phyloP scores from a whole-genome alignment of 2,329 filamentous ascomycete genomes.

The Cytospora mali region DNA sequence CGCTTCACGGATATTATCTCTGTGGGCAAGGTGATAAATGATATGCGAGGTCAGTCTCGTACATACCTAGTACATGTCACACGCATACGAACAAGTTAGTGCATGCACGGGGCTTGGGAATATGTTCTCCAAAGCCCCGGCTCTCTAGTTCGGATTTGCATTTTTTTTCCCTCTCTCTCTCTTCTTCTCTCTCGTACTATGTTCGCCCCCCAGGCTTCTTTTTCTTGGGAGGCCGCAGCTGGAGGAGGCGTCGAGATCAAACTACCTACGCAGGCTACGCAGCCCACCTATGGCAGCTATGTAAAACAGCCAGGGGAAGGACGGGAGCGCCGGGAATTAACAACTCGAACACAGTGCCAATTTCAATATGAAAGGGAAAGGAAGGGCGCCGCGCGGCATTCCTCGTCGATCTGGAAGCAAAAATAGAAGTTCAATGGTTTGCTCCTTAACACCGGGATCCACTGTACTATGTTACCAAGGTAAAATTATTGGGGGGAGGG shows the following conservation, averaged over 20 bases:
- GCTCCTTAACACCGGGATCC: conserved; percentile 22
- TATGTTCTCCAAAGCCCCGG: not conserved
- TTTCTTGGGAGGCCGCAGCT: conserved; percentile 19
- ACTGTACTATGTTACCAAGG: not conserved
- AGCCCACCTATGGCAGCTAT: not conserved
- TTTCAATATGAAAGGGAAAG: not conserved
- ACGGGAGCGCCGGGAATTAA: conserved; percentile 29
- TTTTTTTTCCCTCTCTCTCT: not conserved
- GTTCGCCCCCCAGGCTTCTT: not conserved
- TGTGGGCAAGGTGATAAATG: not conserved
- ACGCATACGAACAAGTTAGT: not conserved
- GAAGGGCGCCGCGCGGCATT: conserved; percentile 18
- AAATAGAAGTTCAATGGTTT: conserved; percentile 20
- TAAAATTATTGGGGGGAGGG: too few relatives aligned
- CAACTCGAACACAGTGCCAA: conserved; percentile 26
- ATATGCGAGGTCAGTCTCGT: not conserved
- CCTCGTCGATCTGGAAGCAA: conserved; percentile 16
- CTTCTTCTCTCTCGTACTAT: not conserved
- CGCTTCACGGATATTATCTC: not conserved
- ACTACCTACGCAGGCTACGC: not conserved
- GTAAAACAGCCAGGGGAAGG: conserved; percentile 3
- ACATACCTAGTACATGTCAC: not conserved
- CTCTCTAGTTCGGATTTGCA: not conserved
- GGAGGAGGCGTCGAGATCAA: conserved; percentile 17
- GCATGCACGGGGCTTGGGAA: not conserved